Evolutionary conservation across 108 stramenopile genomes (phyloP).

Genomic region (Nitzschia sp.): DNA sequence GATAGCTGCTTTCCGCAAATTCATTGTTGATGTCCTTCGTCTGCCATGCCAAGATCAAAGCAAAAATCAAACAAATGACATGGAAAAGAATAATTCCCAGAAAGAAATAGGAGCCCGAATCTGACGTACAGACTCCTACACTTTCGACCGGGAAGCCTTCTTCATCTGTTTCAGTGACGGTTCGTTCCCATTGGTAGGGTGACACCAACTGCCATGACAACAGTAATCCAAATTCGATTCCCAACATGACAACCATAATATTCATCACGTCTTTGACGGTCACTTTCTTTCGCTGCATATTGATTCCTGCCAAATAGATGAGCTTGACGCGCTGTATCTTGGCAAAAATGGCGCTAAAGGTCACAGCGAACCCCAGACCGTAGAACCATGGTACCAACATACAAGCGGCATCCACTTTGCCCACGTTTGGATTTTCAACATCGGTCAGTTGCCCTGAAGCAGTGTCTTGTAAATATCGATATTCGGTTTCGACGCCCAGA

Average conservation of each 20-base stretch:
- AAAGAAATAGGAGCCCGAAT: conserved; percentile 23
- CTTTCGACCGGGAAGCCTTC: conserved; percentile 25
- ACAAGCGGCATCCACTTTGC: conserved; percentile 25
- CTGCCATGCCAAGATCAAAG: conserved; percentile 27
- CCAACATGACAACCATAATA: conserved; percentile 27
- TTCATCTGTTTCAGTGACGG: conserved; percentile 12
- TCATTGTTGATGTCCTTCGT: conserved; percentile 40
- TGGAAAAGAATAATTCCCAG: conserved; percentile 26
- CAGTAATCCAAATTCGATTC: conserved; percentile 23
- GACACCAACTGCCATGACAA: conserved; percentile 29
- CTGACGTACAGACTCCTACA: conserved; percentile 23
- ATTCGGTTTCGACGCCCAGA: conserved; percentile 25
- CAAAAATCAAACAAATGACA: conserved; percentile 30
- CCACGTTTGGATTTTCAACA: conserved; percentile 15
- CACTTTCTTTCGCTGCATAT: conserved; percentile 27
- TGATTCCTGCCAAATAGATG: conserved; percentile 26
- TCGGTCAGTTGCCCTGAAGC: neutral
- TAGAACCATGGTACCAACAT: conserved; percentile 45
- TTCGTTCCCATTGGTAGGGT: conserved; percentile 29
- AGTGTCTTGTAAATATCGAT: conserved; percentile 13
- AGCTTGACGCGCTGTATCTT: conserved; percentile 37
- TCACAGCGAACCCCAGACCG: conserved; percentile 36
- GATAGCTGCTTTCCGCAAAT: conserved; percentile 42
- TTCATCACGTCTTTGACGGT: conserved; percentile 17
- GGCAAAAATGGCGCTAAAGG: conserved; percentile 32